A percentile compares a stretch with the other conserved stretches of the same genome.
Conservation (phyloP, 23 red algal genomes). For the Agarophyton chilense region DNA sequence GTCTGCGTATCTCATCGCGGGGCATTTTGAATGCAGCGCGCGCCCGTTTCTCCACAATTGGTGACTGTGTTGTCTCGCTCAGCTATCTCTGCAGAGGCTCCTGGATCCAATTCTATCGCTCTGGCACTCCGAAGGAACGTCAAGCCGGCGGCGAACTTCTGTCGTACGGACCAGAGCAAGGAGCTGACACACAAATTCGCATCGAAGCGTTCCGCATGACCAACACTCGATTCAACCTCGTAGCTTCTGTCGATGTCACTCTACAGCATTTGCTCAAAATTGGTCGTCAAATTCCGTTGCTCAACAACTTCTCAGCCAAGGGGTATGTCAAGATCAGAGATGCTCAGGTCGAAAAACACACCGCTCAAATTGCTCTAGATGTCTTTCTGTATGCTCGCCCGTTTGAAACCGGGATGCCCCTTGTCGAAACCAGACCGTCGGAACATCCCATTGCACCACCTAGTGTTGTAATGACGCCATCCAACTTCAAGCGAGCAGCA, state of each 20-base stretch:
- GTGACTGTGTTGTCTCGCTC: not conserved
- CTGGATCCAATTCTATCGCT: slow-evolving; percentile 11
- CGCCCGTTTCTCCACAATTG: not conserved
- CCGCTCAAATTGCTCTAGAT: not conserved
- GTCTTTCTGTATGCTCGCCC: slow-evolving; percentile 5
- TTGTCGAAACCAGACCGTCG: not conserved
- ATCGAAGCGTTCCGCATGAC: not conserved
- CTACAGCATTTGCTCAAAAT: not conserved
- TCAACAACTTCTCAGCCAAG: slow-evolving; percentile 1
- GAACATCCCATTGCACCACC: not conserved
- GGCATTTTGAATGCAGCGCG: slow-evolving; percentile 1
- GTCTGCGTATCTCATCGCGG: not conserved
- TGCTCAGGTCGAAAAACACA: not conserved
- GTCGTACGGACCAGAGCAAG: not conserved
- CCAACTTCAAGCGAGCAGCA: not conserved
- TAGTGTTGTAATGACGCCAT: not conserved
- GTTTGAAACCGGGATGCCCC: not conserved
- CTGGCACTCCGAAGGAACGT: not conserved
- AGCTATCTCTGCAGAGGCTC: not conserved
- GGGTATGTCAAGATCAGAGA: slow-evolving; percentile 4
- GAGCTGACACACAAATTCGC: not conserved
- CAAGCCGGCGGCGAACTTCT: slow-evolving; percentile 17
- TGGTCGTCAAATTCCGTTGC: not conserved
- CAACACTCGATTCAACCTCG: not conserved
- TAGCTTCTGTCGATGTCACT: not conserved